Percentiles rank a stretch among this genome's conserved stretches.
Evolutionary conservation across 441 rosid species (phyloP).

Genomic region (Macaranga tanarius): DNA sequence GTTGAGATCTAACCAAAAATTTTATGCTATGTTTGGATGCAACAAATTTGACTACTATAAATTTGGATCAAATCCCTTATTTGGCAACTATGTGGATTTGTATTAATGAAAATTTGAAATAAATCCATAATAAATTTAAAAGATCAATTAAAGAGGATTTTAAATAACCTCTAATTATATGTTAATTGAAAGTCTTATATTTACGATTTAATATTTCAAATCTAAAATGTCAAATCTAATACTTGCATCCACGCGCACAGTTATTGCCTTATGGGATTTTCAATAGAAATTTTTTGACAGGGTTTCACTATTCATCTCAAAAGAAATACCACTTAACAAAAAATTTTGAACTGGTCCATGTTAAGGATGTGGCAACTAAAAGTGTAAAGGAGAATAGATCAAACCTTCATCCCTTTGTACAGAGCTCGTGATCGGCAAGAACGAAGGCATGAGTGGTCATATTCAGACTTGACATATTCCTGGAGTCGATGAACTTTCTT

Average conservation of each 20-base stretch:
- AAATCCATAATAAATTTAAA: too few relatives aligned
- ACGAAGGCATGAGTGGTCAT: constrained; percentile 97
- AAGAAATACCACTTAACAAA: neutral
- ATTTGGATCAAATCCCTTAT: too few relatives aligned
- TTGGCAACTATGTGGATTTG: too few relatives aligned
- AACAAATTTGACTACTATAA: too few relatives aligned
- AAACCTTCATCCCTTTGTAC: constrained; percentile 98
- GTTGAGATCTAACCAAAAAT: too few relatives aligned
- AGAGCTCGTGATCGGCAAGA: constrained; percentile 98
- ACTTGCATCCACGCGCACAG: neutral
- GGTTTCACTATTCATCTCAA: neutral
- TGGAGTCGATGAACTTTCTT: constrained; percentile 86
- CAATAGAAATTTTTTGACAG: neutral
- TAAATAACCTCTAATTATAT: too few relatives aligned
- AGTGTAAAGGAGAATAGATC: constrained; percentile 23
- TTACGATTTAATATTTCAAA: too few relatives aligned
- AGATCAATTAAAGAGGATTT: too few relatives aligned
- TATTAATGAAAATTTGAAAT: too few relatives aligned
- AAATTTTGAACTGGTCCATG: neutral
- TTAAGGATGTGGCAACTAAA: constrained; percentile 8
- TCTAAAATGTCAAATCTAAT: too few relatives aligned
- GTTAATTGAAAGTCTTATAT: too few relatives aligned
- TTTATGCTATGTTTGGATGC: too few relatives aligned
- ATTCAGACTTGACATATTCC: constrained; percentile 93
- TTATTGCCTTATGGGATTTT: neutral